Base-by-base conservation (phyloP, 768 basidiomycete species). In the Clitopilus passeckerianus region DNA sequence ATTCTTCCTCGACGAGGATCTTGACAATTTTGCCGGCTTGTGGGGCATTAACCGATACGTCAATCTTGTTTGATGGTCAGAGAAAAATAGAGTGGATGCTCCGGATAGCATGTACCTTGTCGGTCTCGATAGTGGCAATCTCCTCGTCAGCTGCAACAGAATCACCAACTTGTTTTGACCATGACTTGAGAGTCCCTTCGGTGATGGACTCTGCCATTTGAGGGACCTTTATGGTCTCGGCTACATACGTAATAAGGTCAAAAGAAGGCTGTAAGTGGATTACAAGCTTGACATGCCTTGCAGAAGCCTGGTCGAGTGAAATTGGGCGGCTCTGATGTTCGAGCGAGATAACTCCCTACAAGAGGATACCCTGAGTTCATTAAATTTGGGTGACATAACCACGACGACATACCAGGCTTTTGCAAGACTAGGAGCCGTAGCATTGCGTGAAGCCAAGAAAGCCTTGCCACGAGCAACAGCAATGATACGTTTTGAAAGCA, bases 181-280 rank as follows among this genome's bases (percentile, higher is more conserved):
- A 99, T 24, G 90, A 80, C 77, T 95, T 97, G 56, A 99, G 80
- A 5, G 96, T 98, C 34, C 96, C 96, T 73, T 99, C 96, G 35
- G 93, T 92, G 74, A 98, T 98, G 61, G 95, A 98, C 72, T 98
- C 95, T 24, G 96, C 93, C 93, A 98, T 96, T 73, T 94, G 91
- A 16, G 95, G 95, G 37, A 98, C 95, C 77, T 96, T 93, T 63
- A 98, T 84, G 58, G 89, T 93, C 76, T 95, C 90, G 59, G 86
- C 89, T 90, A 62, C n/a, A 23, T 46, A 23, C 44, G 44, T 23
- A 46, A 53, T 16, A 6, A 23, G 15, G n/a, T 59, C 10, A 9
- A 57, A 53, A 34, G 23, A 34, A 20, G 53, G 27, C 30, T 8
- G 14, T n/a, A 54, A 24, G 6, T 24, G 24, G 1, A 16, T 34